phyloP scores from a whole-genome alignment of 306 rosid species.

The Cucurbita argyrosperma region DNA sequence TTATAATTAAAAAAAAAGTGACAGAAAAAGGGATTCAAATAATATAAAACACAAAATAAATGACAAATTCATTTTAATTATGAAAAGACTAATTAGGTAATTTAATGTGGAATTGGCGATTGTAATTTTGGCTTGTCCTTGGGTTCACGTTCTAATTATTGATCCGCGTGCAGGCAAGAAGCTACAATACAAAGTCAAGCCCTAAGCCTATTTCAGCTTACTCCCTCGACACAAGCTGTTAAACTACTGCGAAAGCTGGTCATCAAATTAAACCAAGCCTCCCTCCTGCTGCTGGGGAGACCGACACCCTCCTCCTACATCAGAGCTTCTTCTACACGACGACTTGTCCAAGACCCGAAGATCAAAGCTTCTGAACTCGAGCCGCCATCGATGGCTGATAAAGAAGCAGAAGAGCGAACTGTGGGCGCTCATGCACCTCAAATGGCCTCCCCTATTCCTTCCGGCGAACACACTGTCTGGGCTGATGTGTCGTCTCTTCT shows the following conservation, averaged over 20 bases:
- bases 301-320: not conserved
- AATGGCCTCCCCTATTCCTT: conserved; percentile 40
- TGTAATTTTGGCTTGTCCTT: no score
- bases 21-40: no score
- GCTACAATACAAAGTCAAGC: not conserved
- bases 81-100: no score
- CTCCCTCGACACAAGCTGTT: not conserved
- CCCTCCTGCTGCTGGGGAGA: not conserved
- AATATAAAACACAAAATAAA: no score
- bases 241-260: not conserved
- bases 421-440: conserved; percentile 14
- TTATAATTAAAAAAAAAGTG: no score
- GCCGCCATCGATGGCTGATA: conserved; percentile 7
- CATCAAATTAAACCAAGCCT: not conserved
- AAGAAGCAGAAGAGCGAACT: conserved; percentile 15
- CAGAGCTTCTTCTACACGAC: not conserved
- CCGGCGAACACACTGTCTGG: conserved; percentile 71
- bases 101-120: no score
- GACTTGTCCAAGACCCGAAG: not conserved
- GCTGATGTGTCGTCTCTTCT: conserved; percentile 78
- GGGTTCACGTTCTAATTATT: no score
- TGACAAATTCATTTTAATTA: no score
- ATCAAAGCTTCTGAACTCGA: not conserved
- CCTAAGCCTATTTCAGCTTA: not conserved
- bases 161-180: no score